Evolutionary conservation across 192 early-diverging fungal genomes (phyloP).

Genomic region (Pecoramyces ruminantium): DNA sequence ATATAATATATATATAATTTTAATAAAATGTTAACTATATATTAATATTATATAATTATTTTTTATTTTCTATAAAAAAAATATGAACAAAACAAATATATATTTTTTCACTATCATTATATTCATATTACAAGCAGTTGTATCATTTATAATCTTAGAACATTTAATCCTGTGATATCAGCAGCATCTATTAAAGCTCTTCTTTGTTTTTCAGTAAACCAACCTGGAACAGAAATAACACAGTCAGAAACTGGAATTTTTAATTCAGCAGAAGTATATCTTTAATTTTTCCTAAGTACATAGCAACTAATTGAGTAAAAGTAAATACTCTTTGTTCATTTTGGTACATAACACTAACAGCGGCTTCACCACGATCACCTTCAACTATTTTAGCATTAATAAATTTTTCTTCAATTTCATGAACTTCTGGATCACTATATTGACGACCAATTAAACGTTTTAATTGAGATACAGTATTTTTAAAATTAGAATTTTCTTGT

Average conservation of each 20-base stretch:
- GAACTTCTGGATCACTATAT: constrained; percentile 68
- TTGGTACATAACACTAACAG: constrained; percentile 69
- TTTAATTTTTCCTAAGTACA: constrained; percentile 88
- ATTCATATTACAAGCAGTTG: constrained; percentile 61
- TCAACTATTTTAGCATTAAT: constrained; percentile 67
- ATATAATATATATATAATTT: too few relatives aligned
- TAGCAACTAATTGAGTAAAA: constrained; percentile 74
- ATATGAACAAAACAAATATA: too few relatives aligned
- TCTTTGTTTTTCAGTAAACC: constrained; percentile 90
- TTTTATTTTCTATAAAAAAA: constrained; percentile 2
- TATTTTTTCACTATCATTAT: too few relatives aligned
- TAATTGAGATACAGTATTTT: constrained; percentile 76
- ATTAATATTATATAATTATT: not conserved
- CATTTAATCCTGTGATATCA: constrained; percentile 76
- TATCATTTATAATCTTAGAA: constrained; percentile 85
- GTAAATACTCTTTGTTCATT: constrained; percentile 61
- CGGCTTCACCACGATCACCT: constrained; percentile 58
- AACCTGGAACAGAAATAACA: constrained; percentile 83
- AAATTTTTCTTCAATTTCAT: constrained; percentile 61
- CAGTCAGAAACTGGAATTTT: constrained; percentile 73
- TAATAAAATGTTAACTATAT: too few relatives aligned
- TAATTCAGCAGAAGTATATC: constrained; percentile 69
- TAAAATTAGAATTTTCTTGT: constrained; percentile 86
- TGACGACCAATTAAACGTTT: constrained; percentile 85
- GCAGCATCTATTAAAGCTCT: constrained; percentile 73